Conservation (phyloP, 2,329 filamentous ascomycete genomes). For the Hansfordia pulvinata region DNA sequence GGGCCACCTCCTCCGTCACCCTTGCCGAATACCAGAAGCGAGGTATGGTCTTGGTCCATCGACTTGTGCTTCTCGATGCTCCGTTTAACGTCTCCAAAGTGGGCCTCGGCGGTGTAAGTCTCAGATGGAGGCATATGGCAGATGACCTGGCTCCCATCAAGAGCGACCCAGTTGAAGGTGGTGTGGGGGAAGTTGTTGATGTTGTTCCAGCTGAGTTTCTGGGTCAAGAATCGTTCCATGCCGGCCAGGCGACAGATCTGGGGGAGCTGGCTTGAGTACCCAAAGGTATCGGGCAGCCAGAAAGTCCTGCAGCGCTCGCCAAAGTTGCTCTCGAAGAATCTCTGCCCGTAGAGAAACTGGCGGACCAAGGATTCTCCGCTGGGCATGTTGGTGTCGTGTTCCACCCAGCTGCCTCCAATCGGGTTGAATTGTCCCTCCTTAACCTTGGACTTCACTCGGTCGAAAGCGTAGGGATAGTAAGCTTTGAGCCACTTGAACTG, state of each 20-base stretch:
- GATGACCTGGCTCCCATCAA: slow-evolving; percentile 91
- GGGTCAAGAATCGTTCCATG: slow-evolving; percentile 93
- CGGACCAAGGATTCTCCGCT: slow-evolving; percentile 87
- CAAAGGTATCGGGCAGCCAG: slow-evolving; percentile 97
- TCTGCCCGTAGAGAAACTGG: slow-evolving; percentile 90
- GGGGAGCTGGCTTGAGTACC: slow-evolving; percentile 88
- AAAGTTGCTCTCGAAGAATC: slow-evolving; percentile 89
- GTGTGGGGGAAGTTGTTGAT: slow-evolving; percentile 99
- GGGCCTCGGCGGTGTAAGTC: slow-evolving; percentile 87
- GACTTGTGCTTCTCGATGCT: slow-evolving; percentile 91
- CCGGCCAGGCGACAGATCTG: slow-evolving; percentile 89
- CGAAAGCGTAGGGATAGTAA: slow-evolving; percentile 76
- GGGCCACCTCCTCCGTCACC: slow-evolving; percentile 93
- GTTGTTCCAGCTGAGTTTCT: slow-evolving; percentile 99
- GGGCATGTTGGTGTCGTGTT: slow-evolving; percentile 96
- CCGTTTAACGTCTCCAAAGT: slow-evolving; percentile 87
- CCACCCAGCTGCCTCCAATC: slow-evolving; percentile 96
- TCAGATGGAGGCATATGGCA: slow-evolving; percentile 96
- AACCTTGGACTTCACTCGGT: slow-evolving; percentile 83
- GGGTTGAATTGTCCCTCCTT: slow-evolving; percentile 85
- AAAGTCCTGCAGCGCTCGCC: slow-evolving; percentile 82
- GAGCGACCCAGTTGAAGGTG: slow-evolving; percentile 95
- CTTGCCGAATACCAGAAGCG: slow-evolving; percentile 87
- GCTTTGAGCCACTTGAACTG: slow-evolving; percentile 97
- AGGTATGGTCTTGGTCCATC: slow-evolving; percentile 83